Percentiles rank a stretch among this genome's conserved stretches.
Evolutionary conservation across 2,329 filamentous ascomycete species (phyloP).

Genomic region (Trichoderma brevicompactum): DNA sequence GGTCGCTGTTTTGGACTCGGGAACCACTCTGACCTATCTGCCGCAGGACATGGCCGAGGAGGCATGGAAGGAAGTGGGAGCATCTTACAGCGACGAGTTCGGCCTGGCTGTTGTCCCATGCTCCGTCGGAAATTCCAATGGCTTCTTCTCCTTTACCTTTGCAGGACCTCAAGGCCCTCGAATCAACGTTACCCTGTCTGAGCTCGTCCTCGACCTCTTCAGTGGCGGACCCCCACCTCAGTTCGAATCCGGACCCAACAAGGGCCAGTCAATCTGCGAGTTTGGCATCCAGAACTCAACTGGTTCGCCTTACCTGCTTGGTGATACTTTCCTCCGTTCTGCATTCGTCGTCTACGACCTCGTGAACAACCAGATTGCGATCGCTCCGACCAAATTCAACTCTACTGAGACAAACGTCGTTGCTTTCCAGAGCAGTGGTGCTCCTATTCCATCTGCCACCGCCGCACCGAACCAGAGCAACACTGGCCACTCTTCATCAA

Average conservation of each 20-base stretch:
- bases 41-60: conserved; percentile 62
- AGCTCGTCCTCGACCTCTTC: conserved; percentile 57
- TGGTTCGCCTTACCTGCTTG: conserved; percentile 52
- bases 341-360: conserved; percentile 66
- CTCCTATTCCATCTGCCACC: conserved; percentile 56
- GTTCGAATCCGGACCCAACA: conserved; percentile 49
- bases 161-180: conserved; percentile 52
- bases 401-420: conserved; percentile 55
- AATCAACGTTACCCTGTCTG: conserved; percentile 59
- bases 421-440: conserved; percentile 54
- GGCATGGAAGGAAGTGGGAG: conserved; percentile 61
- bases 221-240: conserved; percentile 37
- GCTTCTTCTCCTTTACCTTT: conserved; percentile 60
- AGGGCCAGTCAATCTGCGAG: conserved; percentile 53
- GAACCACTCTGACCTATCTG: conserved; percentile 73
- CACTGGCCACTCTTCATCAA: conserved; percentile 30
- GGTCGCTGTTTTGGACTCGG: conserved; percentile 73
- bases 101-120: conserved; percentile 56
- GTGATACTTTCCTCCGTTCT: conserved; percentile 63
- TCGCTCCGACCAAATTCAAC: conserved; percentile 62
- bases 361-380: conserved; percentile 59
- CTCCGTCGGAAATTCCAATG: conserved; percentile 48
- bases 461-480: conserved; percentile 43
- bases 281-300: conserved; percentile 62
- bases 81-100: conserved; percentile 46